A percentile compares a stretch with the other conserved stretches of the same genome.
Evolutionary conservation across 169 alveolate genomes (phyloP).

Genomic region (Eimeria acervulina): DNA sequence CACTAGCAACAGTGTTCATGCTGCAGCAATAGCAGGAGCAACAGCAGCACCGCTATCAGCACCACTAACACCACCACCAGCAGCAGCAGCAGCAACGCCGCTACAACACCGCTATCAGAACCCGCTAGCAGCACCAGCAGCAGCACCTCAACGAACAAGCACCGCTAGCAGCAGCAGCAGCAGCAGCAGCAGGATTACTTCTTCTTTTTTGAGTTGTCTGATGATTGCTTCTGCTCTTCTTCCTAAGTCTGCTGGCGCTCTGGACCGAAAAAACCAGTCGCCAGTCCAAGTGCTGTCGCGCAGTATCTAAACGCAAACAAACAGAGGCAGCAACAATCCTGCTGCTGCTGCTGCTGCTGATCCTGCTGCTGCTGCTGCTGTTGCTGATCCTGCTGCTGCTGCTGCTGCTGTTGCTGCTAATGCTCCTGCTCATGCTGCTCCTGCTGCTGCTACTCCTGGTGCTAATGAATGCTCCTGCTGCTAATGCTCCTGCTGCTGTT

Average conservation of each 20-base stretch:
- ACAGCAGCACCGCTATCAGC: neutral
- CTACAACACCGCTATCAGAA: no score
- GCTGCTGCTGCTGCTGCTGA: no score
- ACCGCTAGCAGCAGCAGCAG: neutral
- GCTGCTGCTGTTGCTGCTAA: no score
- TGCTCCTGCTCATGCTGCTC: no score
- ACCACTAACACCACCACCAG: slow-evolving; percentile 21
- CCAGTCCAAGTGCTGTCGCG: slow-evolving; percentile 88
- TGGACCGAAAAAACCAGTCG: slow-evolving; percentile 89
- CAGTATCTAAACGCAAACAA: neutral
- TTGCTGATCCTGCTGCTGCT: no score
- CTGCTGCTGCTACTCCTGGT: no score
- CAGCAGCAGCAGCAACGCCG: neutral
- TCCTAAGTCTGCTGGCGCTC: slow-evolving; percentile 87
- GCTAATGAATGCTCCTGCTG: no score
- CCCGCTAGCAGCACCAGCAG: neutral
- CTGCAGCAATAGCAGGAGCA: neutral
- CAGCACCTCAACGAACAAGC: neutral
- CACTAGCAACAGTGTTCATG: neutral
- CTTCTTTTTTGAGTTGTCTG: slow-evolving; percentile 89
- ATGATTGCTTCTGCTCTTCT: slow-evolving; percentile 90
- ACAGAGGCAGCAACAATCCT: neutral
- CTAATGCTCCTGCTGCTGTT: no score
- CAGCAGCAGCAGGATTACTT: slow-evolving; percentile 46
- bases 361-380: no score